These are phyloP conservation scores for Daldinia vernicosa DNA, from an alignment of 495 filamentous ascomycete genomes.

Conservation along the genomic window DNA sequence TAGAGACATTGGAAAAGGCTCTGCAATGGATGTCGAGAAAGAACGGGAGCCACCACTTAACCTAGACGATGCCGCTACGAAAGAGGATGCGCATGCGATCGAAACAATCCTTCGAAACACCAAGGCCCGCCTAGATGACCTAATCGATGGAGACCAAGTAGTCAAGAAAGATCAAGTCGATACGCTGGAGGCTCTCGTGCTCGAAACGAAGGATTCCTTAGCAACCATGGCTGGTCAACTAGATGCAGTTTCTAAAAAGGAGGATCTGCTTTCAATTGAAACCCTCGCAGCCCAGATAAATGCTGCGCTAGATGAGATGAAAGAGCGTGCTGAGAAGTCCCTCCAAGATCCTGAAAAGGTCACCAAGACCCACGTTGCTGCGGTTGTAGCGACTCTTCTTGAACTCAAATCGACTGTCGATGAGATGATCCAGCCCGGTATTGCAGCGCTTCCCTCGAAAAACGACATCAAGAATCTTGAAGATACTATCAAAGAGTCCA, in stretches of 20 bases:
- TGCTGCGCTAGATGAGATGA: slow-evolving; percentile 78
- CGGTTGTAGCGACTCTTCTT: slow-evolving; percentile 77
- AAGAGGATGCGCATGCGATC: slow-evolving; percentile 86
- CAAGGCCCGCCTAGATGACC: slow-evolving; percentile 81
- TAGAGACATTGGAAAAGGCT: slow-evolving; percentile 12
- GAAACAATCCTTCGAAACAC: slow-evolving; percentile 86
- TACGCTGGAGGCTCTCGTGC: slow-evolving; percentile 71
- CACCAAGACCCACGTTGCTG: slow-evolving; percentile 80
- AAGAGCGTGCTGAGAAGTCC: slow-evolving; percentile 69
- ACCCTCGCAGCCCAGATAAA: slow-evolving; percentile 78
- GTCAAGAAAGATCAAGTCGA: slow-evolving; percentile 82
- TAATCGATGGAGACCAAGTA: slow-evolving; percentile 68
- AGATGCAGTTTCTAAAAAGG: slow-evolving; percentile 73
- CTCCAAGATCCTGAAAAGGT: slow-evolving; percentile 70
- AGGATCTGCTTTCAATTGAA: slow-evolving; percentile 80
- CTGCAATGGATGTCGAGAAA: slow-evolving; percentile 5
- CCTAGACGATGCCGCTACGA: slow-evolving; percentile 57
- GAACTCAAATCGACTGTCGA: slow-evolving; percentile 81
- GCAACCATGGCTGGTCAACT: slow-evolving; percentile 65
- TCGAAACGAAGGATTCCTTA: slow-evolving; percentile 75
- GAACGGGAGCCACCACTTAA: slow-evolving; percentile 44
- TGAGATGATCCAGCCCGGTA: slow-evolving; percentile 72
- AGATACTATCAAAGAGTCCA: slow-evolving; percentile 71
- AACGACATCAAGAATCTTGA: slow-evolving; percentile 63
- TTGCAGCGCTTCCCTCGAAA: slow-evolving; percentile 71